Base-by-base conservation (phyloP, 805 yeast genomes). In the Candida wancherniae region DNA sequence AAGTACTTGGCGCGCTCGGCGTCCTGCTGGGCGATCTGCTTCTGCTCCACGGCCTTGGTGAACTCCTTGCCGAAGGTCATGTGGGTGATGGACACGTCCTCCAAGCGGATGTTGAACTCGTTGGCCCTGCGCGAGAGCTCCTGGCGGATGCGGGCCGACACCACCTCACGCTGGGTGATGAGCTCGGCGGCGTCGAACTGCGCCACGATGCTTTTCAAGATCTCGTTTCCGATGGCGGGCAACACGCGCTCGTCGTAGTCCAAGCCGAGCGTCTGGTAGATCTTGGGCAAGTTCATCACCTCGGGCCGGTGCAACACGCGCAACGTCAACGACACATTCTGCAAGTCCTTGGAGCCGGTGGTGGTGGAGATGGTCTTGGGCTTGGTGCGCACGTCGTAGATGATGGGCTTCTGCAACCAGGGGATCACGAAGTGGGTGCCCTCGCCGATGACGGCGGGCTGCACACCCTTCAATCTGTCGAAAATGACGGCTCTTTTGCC, bases 11-110 rank as follows among this genome's bases (percentile, higher is more conserved):
- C 96, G 47, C 98, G 75, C 68, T 92, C 97, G 15, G 98, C 97
- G 56, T 92, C 98, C 64, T 92, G 98, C 67, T 92, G 98, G 19
- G 98, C 98, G 63, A 92, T 94, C 64, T 92, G 97, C 59, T 92
- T 92, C 66, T 85, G 95, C 66, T 92, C 98, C 38, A 92, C 98
- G 19, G 98, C 97, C 61, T 84, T 88, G 33, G 98, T 92, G 69
- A 92, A 92, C 56, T 92, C 98, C 44, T 73, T 75, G 32, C 98
- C 97, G 58, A 92, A 92, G 1, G 97, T 85, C 85, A 92, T 80
- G 63, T 92, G 98, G 10, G 98, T 92, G 46, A 92, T 92, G 15
- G 96, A 84, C 31, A 92, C 98, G 62, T 92, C 98, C 61, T 92
- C 98, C 47, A 92, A 73, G 55, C 73, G 82, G 54, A 92, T 88